Percentiles rank a stretch among this genome's conserved stretches.
phyloP scores from a whole-genome alignment of 495 filamentous ascomycete genomes.

The Parathielavia appendiculata region DNA sequence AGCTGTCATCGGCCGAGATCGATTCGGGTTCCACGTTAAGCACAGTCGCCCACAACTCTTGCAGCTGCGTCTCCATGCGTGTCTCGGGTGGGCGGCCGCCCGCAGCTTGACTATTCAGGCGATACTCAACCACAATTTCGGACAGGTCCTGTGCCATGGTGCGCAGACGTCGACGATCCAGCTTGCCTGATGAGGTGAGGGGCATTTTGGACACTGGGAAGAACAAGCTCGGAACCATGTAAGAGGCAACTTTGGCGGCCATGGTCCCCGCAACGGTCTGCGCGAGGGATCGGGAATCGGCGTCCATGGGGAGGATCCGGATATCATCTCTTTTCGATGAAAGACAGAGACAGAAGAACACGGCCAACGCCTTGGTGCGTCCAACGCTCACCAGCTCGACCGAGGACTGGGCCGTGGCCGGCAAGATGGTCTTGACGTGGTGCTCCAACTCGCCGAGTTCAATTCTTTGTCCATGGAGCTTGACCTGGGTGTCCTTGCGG shows the following conservation, averaged over 20 bases:
- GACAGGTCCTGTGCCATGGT: slow-evolving; percentile 9
- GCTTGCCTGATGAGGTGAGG: slow-evolving; percentile 48
- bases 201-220: slow-evolving; percentile 48
- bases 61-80: slow-evolving; percentile 26
- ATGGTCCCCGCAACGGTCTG: slow-evolving; percentile 4
- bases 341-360: slow-evolving; percentile 11
- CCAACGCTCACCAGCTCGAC: slow-evolving; percentile 18
- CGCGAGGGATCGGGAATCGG: slow-evolving; percentile 2
- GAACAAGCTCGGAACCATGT: slow-evolving; percentile 55
- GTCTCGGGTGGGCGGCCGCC: slow-evolving; percentile 13
- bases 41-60: slow-evolving; percentile 29
- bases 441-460: slow-evolving; percentile 53
- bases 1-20: slow-evolving; percentile 54
- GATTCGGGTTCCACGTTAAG: slow-evolving; percentile 23
- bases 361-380: slow-evolving; percentile 17
- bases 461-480: slow-evolving; percentile 39
- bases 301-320: slow-evolving; percentile 17
- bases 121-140: slow-evolving; percentile 14
- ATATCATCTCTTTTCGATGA: neutral
- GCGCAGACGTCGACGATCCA: slow-evolving; percentile 35
- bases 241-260: slow-evolving; percentile 22
- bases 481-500: slow-evolving; percentile 35
- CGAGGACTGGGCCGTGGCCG: slow-evolving; percentile 1
- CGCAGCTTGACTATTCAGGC: neutral
- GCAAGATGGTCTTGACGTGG: slow-evolving; percentile 40